A percentile compares a stretch with the other conserved stretches of the same genome.
phyloP scores from a whole-genome alignment of 2,329 filamentous ascomycete genomes.

The Diaporthe sp. region DNA sequence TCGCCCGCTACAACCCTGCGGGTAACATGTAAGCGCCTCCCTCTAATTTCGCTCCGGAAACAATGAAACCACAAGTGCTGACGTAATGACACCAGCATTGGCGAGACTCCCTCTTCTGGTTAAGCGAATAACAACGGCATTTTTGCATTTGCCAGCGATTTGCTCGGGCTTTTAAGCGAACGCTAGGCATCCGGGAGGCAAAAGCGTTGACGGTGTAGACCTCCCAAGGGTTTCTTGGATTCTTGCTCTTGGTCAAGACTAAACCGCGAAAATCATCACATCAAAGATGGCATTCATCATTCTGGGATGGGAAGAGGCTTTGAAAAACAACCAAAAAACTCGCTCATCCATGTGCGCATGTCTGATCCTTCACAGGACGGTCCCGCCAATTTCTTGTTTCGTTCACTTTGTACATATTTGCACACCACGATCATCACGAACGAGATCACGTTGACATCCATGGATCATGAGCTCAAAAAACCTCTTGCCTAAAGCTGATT shows the following conservation, averaged over 20 bases:
- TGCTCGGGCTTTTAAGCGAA: conserved; percentile 1
- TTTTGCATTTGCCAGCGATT: conserved; percentile 17
- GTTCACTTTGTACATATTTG: conserved; percentile 24
- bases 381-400: background rate
- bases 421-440: conserved; percentile 26
- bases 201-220: conserved; percentile 18
- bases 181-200: conserved; percentile 20
- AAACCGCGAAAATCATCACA: background rate
- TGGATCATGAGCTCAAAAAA: background rate
- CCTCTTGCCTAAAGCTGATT: too few species aligned
- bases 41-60: background rate
- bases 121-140: background rate
- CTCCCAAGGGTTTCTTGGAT: background rate
- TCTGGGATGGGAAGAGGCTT: background rate
- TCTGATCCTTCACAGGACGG: background rate
- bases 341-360: conserved; percentile 3
- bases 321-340: background rate
- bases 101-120: conserved; percentile 35
- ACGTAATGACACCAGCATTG: conserved; percentile 29
- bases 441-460: conserved; percentile 29
- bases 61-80: background rate
- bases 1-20: conserved; percentile 40
- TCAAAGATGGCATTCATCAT: conserved; percentile 12
- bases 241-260: conserved; percentile 25
- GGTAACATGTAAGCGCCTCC: conserved; percentile 40